Base-by-base conservation (phyloP, 1,284 basidiomycete species). In the Puccinia triticina region DNA sequence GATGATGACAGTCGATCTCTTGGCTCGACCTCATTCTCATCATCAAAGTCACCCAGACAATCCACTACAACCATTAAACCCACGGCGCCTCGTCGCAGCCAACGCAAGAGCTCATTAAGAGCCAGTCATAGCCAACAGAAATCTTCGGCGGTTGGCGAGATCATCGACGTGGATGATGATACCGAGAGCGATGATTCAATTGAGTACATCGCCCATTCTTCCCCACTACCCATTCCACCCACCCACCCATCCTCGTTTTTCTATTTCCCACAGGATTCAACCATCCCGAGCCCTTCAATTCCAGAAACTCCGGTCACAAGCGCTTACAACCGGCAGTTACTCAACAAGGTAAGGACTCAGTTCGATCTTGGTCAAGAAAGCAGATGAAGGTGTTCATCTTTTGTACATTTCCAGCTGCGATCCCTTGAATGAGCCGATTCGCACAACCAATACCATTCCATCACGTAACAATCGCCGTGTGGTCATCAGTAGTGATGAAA, bases 181-280 rank as follows among this genome's bases (percentile, higher is more conserved):
- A 61, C 53, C 43, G 43, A 74, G 37, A 82, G 79, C n/a, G 79
- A 82, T 50, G 79, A 82, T 66, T 82, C 79, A 10, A 75, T 82
- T 26, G 79, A 82, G 79, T 82, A 67, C 10, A 72, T 64, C 23
- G 12, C 26, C 11, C 26, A 43, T 10, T 21, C 18, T 32, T n/a
- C 40, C 46, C 23, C 29, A n/a, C 29, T 74, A 29, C 12, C 3
- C 2, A n/a, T 16, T 7, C 26, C 55, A n/a, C 50, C 26, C 46
- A 0, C 16, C 37, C 46, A 32, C 43, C 55, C 5, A 7, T 50
- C 55, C 55, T 61, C n/a, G n/a, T 29, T 32, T 26, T 32, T 48
- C 26, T 26, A 29, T 61, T 26, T 14, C 37, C 21, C 0, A 43
- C 12, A 82, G 79, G 59, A 59, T 82, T 16, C 16, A 29, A 7